Base-by-base conservation (phyloP, 2,329 filamentous ascomycete genomes). In the Penicillium rolfsii region DNA sequence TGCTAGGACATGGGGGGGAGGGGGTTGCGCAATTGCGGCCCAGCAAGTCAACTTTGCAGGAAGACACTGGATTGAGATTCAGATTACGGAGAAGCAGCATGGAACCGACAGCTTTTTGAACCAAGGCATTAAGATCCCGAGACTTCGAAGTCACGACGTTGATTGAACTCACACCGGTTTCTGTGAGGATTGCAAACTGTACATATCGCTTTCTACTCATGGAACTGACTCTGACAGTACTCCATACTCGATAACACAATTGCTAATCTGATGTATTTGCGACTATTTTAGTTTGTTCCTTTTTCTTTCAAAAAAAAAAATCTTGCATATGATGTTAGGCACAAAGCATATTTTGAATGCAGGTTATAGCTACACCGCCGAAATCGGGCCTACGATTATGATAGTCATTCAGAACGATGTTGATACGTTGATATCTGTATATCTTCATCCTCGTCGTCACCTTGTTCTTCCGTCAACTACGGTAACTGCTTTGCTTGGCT, bases 111-210 rank as follows among this genome's bases (percentile, higher is more conserved):
- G 45, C 35, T 30, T 19, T 30, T n/a, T 19, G 3, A 33, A n/a
- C 22, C 46, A 49, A 35, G 11, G 14, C 12, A 49, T 4, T 30
- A 8, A 33, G 28, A 49, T 11, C 22, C 8, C 40, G 12, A 57
- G 49, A 46, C 33, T 54, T 54, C 30, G 28, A 62, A 36, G 57
- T 52, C 48, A 62, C 41, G 55, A 57, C 24, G 35, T 64, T 22
- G 33, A 52, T 57, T 63, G 52, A 41, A 54, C 22, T 52, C n/a
- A 19, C 50, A 26, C 41, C 26, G 52, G 52, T 40, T 57, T 58
- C 46, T 49, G 12, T 53, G 56, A 58, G 52, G 52, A 64, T 64
- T 64, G 30, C 60, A 60, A 60, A 48, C 26, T 64, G 59, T 64
- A 58, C 28, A 64, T 60, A 64, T 58, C 59, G 57, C 52, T 38